Conservation (phyloP, 345 rosid genomes). For the Tarenaya hassleriana region DNA sequence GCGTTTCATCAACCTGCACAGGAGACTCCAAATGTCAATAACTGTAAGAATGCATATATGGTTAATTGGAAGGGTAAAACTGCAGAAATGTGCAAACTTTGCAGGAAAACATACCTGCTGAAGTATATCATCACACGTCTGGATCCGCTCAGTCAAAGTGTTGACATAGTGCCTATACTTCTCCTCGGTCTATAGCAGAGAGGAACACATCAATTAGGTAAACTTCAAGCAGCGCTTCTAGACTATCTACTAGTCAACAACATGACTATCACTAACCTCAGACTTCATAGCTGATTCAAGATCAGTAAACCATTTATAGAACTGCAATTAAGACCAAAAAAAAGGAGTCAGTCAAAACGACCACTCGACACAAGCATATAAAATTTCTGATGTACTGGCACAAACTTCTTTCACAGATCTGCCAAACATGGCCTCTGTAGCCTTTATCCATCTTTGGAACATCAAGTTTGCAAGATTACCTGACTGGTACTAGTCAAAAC, state of each 20-base stretch:
- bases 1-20: conserved; percentile 83
- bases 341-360: conserved; percentile 1
- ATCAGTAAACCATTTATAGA: conserved; percentile 96
- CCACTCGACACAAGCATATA: conserved; percentile 6
- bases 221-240: conserved; percentile 4
- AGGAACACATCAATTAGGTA: conserved; percentile 16
- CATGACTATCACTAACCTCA: conserved; percentile 57
- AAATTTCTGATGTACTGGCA: not conserved
- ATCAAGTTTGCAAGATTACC: conserved; percentile 29
- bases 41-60: not conserved
- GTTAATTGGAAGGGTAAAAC: conserved; percentile 1
- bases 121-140: conserved; percentile 84
- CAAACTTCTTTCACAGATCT: conserved; percentile 3
- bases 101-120: conserved; percentile 45
- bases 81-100: conserved; percentile 5
- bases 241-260: conserved; percentile 16
- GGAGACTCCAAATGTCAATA: conserved; percentile 7
- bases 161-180: conserved; percentile 86
- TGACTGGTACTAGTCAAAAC: conserved; percentile 84
- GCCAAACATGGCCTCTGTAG: conserved; percentile 1
- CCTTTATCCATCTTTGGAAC: not conserved
- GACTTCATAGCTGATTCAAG: conserved; percentile 97
- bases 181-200: conserved; percentile 68
- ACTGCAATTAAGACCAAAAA: conserved; percentile 38
- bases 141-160: conserved; percentile 72